Conservation (phyloP, 1,284 basidiomycete genomes). For the Ustilago esculenta region DNA sequence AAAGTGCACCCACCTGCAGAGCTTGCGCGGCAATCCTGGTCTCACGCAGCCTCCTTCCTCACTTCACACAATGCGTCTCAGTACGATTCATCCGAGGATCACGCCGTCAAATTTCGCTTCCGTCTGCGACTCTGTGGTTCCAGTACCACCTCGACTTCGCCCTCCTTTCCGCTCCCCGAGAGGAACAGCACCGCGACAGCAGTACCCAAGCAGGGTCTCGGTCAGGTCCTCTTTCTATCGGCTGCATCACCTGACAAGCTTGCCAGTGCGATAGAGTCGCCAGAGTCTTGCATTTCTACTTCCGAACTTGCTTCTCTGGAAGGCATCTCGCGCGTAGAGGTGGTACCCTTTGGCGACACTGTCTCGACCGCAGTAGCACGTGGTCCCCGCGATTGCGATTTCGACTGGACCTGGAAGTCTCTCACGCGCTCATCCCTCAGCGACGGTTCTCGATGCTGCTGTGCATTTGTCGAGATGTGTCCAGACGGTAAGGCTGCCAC, state of each 20-base stretch:
- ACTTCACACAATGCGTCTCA: constrained; percentile 11
- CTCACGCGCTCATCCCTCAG: constrained; percentile 3
- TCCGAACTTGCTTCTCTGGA: constrained; percentile 37
- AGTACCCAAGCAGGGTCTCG: background rate
- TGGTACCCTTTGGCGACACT: constrained; percentile 6
- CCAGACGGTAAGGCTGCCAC: constrained; percentile 7
- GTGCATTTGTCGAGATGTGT: constrained; percentile 45
- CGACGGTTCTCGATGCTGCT: constrained; percentile 25
- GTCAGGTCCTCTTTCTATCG: constrained; percentile 43
- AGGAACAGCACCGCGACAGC: background rate
- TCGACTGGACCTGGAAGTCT: constrained; percentile 48
- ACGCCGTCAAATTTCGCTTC: constrained; percentile 25
- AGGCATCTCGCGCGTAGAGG: constrained; percentile 38
- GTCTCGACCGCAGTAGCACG: constrained; percentile 9
- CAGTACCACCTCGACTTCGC: constrained; percentile 10
- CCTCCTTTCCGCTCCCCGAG: constrained; percentile 1
- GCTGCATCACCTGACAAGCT: constrained; percentile 24
- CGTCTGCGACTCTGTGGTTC: constrained; percentile 26
- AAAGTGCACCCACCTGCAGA: constrained; percentile 38
- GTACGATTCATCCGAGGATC: constrained; percentile 14
- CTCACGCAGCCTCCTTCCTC: constrained; percentile 16
- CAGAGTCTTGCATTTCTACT: constrained; percentile 19
- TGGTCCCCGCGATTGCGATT: constrained; percentile 43
- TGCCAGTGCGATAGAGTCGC: constrained; percentile 16
- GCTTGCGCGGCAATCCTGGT: constrained; percentile 21